Evolutionary conservation across 108 stramenopile species (phyloP).

Genomic region (Cyclotella distinguenda): DNA sequence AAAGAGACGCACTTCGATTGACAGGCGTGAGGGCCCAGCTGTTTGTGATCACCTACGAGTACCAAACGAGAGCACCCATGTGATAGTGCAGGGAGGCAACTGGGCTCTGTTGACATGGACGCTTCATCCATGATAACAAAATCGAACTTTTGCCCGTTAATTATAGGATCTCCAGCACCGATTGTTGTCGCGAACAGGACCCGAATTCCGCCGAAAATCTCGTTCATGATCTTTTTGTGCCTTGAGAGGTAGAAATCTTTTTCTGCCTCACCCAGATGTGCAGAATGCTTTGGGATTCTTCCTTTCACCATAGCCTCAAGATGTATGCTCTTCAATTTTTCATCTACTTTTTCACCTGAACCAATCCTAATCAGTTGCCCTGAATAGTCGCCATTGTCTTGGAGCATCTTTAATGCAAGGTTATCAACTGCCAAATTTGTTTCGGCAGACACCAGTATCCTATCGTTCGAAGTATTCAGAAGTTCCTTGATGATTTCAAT

Average conservation of each 20-base stretch:
- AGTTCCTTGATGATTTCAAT: not conserved
- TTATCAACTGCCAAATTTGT: constrained; percentile 7
- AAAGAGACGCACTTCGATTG: constrained; percentile 1
- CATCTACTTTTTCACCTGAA: constrained; percentile 4
- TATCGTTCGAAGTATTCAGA: not conserved
- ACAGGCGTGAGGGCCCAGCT: constrained; percentile 8
- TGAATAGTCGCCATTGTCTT: not conserved
- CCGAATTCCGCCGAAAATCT: not conserved
- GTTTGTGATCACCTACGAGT: constrained; percentile 7
- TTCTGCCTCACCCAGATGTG: not conserved
- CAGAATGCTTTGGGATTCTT: not conserved
- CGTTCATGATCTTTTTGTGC: constrained; percentile 11
- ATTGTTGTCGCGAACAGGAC: constrained; percentile 1
- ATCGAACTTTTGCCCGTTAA: constrained; percentile 4
- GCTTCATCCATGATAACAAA: constrained; percentile 8
- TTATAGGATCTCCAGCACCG: constrained; percentile 1
- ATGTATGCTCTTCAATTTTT: constrained; percentile 2
- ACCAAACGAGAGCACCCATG: constrained; percentile 3
- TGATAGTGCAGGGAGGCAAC: constrained; percentile 5
- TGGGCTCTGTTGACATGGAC: constrained; percentile 7
- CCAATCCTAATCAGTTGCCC: not conserved
- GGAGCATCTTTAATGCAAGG: not conserved
- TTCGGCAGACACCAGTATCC: not conserved
- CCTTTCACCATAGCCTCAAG: constrained; percentile 8
- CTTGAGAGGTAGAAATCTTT: constrained; percentile 1